These are phyloP conservation scores for Termitomyces sp. DNA, from an alignment of 768 basidiomycete genomes.

Conservation along the genomic window DNA sequence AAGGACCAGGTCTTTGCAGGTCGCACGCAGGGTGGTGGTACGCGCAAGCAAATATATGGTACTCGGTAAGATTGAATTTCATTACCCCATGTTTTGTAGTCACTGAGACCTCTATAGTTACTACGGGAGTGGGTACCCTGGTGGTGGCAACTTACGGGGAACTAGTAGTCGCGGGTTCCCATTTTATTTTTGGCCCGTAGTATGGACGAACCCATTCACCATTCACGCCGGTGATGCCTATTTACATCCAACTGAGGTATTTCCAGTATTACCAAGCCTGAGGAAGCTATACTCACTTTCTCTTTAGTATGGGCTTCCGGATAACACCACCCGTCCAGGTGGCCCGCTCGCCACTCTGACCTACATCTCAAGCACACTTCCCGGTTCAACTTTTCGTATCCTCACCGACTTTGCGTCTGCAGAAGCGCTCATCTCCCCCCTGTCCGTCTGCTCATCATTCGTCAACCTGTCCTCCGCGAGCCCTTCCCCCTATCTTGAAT, in stretches of 20 bases:
- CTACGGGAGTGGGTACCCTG: conserved; percentile 17
- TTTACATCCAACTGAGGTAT: conserved; percentile 10
- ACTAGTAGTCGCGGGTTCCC: conserved; percentile 12
- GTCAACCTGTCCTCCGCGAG: conserved; percentile 2
- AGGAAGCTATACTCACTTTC: neutral
- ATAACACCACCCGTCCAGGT: conserved; percentile 13
- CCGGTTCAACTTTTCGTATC: conserved; percentile 11
- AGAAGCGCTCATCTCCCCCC: neutral
- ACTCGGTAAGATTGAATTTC: conserved; percentile 3
- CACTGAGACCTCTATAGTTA: neutral
- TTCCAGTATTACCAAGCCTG: neutral
- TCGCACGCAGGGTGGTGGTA: conserved; percentile 12
- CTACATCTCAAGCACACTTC: neutral
- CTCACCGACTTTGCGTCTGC: conserved; percentile 11
- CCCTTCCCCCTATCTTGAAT: neutral
- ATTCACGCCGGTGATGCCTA: conserved; percentile 1
- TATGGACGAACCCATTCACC: conserved; percentile 3
- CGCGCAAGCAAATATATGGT: conserved; percentile 8
- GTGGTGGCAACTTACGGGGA: conserved; percentile 4
- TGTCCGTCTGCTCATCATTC: neutral
- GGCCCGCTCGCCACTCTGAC: conserved; percentile 8
- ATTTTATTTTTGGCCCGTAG: conserved; percentile 16
- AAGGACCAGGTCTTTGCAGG: conserved; percentile 9
- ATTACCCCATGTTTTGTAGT: neutral
- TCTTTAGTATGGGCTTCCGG: conserved; percentile 11